Base-by-base conservation (phyloP, 129 eudicot species). In the Erigeron canadensis region DNA sequence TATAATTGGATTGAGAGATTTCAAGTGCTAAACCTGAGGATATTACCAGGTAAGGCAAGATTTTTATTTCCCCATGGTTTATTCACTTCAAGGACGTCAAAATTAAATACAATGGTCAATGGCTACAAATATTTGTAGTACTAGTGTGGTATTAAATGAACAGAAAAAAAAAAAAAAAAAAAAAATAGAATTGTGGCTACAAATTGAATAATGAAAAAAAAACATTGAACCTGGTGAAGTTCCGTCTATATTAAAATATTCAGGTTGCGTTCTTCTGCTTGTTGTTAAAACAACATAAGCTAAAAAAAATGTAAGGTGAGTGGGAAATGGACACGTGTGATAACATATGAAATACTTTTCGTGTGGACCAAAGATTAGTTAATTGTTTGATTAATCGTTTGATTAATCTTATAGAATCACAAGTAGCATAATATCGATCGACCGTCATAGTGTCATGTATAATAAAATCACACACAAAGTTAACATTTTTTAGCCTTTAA, bases 291-390 rank as follows among this genome's bases (percentile, higher is more conserved):
- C 17, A 23, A 23, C 55, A 13, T 5, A 10, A 11, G 44, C 9
- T 18, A 6, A 37, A 61, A 47, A 8, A 23, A 46, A 37, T n/a
- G 37, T 38, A 12, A 12, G 21, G 42, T 40, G 22, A 54, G 61
- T 51, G 23, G 34, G 11, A 16, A 74, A 19, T 18, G 54, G 48
- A 63, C 63, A 48, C 63, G 63, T 50, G 60, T 56, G 1, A 22
- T 13, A 56, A 40, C 56, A 21, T 57, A 21, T 17, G 42, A 55
- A 63, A 63, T 40, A 73, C n/a, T 50, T 60, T 61, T 63, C 44
- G 63, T 50, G 64, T 63, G 71, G 9, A 55, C 23, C 41, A 34
- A 7, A 1, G 63, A 43, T 42, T 70, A 19, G 13, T 48, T 73
- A 34, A 45, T 8, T 58, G 12, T 10, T 23, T n/a, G 18, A 59